Percentiles rank a stretch among this genome's conserved stretches.
Conservation (phyloP, 192 early-diverging fungal genomes). For the Cladochytrium replicatum region DNA sequence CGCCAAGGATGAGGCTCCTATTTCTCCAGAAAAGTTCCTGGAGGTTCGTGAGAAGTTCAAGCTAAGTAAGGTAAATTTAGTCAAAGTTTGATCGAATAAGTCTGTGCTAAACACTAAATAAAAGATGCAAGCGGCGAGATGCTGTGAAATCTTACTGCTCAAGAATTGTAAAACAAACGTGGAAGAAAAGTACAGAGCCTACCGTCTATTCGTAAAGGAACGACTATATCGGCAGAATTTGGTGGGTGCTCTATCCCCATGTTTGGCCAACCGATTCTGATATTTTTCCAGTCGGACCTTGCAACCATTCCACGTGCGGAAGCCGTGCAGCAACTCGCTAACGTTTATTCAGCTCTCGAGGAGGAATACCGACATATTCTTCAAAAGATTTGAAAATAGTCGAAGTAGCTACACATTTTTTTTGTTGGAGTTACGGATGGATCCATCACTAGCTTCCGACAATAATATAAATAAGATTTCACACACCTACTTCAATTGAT, state of each 20-base stretch:
- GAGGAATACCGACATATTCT: too few relatives aligned
- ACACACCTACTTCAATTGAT: too few relatives aligned
- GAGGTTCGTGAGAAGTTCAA: slow-evolving; percentile 47
- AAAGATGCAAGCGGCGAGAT: slow-evolving; percentile 62
- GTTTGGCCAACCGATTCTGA: neutral
- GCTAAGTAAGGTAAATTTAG: slow-evolving; percentile 46
- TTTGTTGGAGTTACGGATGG: too few relatives aligned
- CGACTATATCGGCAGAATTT: slow-evolving; percentile 63
- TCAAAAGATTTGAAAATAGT: too few relatives aligned
- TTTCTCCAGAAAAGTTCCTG: slow-evolving; percentile 31
- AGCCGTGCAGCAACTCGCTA: slow-evolving; percentile 53
- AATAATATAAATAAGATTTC: too few relatives aligned
- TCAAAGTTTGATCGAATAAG: neutral
- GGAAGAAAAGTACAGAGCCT: slow-evolving; percentile 32
- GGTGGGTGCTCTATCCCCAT: neutral
- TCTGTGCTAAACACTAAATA: slow-evolving; percentile 6
- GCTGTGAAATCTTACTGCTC: slow-evolving; percentile 59
- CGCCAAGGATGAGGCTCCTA: slow-evolving; percentile 46
- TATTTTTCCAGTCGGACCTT: slow-evolving; percentile 37
- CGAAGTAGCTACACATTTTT: too few relatives aligned
- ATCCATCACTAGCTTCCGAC: too few relatives aligned
- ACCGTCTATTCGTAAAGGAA: slow-evolving; percentile 65
- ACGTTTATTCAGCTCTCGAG: slow-evolving; percentile 55
- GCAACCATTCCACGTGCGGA: slow-evolving; percentile 47
- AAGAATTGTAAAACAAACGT: slow-evolving; percentile 40